Evolutionary conservation across 2,329 filamentous ascomycete genomes (phyloP).

Genomic region (Clonostachys sp.): DNA sequence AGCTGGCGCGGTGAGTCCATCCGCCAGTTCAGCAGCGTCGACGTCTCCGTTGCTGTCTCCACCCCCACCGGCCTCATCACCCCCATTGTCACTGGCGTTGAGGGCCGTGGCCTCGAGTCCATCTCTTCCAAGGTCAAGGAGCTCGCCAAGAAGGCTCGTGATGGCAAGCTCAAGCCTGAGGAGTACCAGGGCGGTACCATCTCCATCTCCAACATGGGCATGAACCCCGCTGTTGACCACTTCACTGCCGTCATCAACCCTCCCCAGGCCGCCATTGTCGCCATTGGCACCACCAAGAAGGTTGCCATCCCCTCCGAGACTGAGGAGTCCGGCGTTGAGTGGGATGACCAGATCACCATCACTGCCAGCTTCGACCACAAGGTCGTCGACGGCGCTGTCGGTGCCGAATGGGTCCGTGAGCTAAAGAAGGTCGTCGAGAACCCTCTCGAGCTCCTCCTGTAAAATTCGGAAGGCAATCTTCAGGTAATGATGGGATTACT

Average conservation of each 20-base stretch:
- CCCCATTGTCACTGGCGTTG: slow-evolving; percentile 88
- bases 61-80: slow-evolving; percentile 95
- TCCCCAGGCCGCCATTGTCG: slow-evolving; percentile 91
- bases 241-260: slow-evolving; percentile 99
- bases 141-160: slow-evolving; percentile 90
- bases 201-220: slow-evolving; percentile 99
- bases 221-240: slow-evolving; percentile 93
- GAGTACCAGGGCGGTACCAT: slow-evolving; percentile 99
- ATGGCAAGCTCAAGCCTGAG: slow-evolving; percentile 98
- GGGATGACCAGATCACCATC: slow-evolving; percentile 95
- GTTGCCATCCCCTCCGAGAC: slow-evolving; percentile 82
- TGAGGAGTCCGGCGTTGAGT: slow-evolving; percentile 75
- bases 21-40: slow-evolving; percentile 87
- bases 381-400: slow-evolving; percentile 93
- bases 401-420: slow-evolving; percentile 93
- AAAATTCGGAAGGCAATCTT: slow-evolving; percentile 15
- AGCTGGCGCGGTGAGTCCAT: slow-evolving; percentile 90
- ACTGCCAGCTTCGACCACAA: slow-evolving; percentile 98
- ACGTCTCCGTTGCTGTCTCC: slow-evolving; percentile 92
- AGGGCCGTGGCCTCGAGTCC: slow-evolving; percentile 77
- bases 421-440: slow-evolving; percentile 98
- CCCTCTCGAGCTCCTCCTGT: slow-evolving; percentile 90
- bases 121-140: slow-evolving; percentile 93
- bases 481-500: too few relatives aligned
- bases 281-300: slow-evolving; percentile 93